phyloP scores from a whole-genome alignment of 2,329 filamentous ascomycete genomes.

The Botrytis squamosa region DNA sequence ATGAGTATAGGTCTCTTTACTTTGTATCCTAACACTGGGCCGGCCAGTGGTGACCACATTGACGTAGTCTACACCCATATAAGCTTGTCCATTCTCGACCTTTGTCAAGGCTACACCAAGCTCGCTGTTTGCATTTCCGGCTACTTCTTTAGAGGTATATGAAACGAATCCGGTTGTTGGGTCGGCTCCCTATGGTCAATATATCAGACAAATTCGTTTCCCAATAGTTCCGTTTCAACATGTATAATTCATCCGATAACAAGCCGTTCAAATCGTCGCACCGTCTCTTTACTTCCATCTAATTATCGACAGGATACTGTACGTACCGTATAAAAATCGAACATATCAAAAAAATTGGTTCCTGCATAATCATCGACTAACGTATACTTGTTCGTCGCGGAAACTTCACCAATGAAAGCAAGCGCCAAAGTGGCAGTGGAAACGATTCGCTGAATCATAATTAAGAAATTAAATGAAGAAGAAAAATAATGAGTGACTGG shows the following conservation, averaged over 20 bases:
- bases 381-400: constrained; percentile 23
- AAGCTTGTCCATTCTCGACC: constrained; percentile 52
- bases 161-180: constrained; percentile 66
- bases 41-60: constrained; percentile 57
- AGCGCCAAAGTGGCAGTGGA: constrained; percentile 14
- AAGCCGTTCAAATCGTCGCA: neutral
- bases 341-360: constrained; percentile 47
- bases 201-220: constrained; percentile 3
- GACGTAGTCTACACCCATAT: constrained; percentile 65
- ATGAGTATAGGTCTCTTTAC: constrained; percentile 59
- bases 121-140: constrained; percentile 46
- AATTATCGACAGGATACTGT: neutral
- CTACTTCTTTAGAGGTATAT: constrained; percentile 52
- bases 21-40: constrained; percentile 65
- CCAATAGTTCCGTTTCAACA: neutral
- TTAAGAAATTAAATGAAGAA: constrained; percentile 26
- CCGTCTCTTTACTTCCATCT: neutral
- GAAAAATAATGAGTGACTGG: constrained; percentile 30
- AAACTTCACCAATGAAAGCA: constrained; percentile 22
- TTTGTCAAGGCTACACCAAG: constrained; percentile 49
- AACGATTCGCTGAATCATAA: constrained; percentile 22
- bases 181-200: constrained; percentile 45
- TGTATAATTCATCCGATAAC: neutral
- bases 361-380: constrained; percentile 42
- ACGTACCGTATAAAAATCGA: constrained; percentile 51